Evolutionary conservation across 208 protist genomes (phyloP), one percentile per base, ranked within the genome.

Genomic region (Acanthamoeba quina): DNA sequence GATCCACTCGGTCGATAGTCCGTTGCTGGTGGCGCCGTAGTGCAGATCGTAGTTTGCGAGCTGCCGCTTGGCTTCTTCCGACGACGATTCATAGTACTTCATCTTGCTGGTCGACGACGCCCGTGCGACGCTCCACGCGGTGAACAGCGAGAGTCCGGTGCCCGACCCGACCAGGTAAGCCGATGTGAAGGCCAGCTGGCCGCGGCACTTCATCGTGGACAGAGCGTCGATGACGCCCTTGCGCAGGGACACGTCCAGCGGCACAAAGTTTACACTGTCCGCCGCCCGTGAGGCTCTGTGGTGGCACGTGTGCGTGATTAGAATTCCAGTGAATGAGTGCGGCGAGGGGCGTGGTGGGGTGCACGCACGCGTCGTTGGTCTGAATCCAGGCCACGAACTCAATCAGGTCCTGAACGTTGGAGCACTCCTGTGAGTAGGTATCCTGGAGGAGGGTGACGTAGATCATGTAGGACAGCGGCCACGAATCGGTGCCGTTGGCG

Each of bases 321-420:
- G 29, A 29, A 66, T 11, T 9, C n/a, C 17, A 70, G 29, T 5
- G 10, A 68, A 68, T 17, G 19, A 31, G 10, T 24, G 10, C 2
- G 62, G 24, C 62, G 15, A 72, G 11, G 64, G 31, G 1, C 13
- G 31, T n/a, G 41, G 37, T 41, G 29, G 24, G 47, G 44, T 15
- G 52, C 47, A 21, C 47, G 78, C 31, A 86, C 78, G 26, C 49
- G 21, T 86, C 49, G n/a, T 86, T 86, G 24, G 78, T 62, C 49
- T 62, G 78, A 62, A 86, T 62, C 85, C 85, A 91, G 13, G 62
- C 37, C 24, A 74, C 41, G 34, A 91, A 91, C n/a, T 56, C 64
- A 13, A 91, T n/a, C 37, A 91, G 58, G 29, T 86, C 78, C n/a
- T 86, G 17, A 19, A 86, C 41, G 29, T 31, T 56, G 44, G 78